Percentiles rank a stretch among this genome's conserved stretches.
These are phyloP conservation scores for Parachlorella kessleri DNA, from an alignment of 139 green algal species.

Conservation along the genomic window DNA sequence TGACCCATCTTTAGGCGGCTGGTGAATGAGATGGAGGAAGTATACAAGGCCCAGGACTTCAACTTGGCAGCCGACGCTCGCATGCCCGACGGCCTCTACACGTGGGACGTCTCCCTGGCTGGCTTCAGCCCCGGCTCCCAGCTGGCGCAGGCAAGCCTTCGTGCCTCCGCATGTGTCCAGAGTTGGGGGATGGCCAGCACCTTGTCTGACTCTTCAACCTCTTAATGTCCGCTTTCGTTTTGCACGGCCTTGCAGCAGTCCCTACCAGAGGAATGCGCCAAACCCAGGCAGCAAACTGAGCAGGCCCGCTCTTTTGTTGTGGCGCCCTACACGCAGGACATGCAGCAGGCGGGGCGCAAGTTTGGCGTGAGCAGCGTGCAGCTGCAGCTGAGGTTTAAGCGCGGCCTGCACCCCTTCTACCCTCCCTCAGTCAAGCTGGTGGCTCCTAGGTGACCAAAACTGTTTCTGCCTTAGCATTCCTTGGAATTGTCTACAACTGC, in stretches of 20 bases:
- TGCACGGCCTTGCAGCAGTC: too few species aligned
- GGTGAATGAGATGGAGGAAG: constrained; percentile 36
- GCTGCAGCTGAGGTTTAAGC: constrained; percentile 79
- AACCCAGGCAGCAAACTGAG: too few species aligned
- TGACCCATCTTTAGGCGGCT: too few species aligned
- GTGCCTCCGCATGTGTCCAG: not conserved
- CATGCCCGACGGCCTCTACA: constrained; percentile 62
- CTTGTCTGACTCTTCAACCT: not conserved
- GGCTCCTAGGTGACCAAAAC: not conserved
- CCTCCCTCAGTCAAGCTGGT: constrained; percentile 70
- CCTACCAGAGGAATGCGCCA: too few species aligned
- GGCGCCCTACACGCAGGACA: constrained; percentile 44
- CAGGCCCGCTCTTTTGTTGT: too few species aligned
- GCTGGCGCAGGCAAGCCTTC: constrained; percentile 46
- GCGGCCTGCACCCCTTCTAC: constrained; percentile 87
- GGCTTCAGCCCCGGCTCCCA: constrained; percentile 43
- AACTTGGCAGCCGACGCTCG: constrained; percentile 22
- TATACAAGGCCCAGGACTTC: constrained; percentile 36
- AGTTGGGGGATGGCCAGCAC: not conserved
- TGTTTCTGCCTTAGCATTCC: too few species aligned
- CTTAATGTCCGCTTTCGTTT: too few species aligned
- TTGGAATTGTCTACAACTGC: too few species aligned
- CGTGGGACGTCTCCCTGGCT: constrained; percentile 70
- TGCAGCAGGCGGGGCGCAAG: constrained; percentile 53
- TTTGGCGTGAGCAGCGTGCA: constrained; percentile 58